Conservation (phyloP, 106 monocot species). For the Vanilla planifolia region DNA sequence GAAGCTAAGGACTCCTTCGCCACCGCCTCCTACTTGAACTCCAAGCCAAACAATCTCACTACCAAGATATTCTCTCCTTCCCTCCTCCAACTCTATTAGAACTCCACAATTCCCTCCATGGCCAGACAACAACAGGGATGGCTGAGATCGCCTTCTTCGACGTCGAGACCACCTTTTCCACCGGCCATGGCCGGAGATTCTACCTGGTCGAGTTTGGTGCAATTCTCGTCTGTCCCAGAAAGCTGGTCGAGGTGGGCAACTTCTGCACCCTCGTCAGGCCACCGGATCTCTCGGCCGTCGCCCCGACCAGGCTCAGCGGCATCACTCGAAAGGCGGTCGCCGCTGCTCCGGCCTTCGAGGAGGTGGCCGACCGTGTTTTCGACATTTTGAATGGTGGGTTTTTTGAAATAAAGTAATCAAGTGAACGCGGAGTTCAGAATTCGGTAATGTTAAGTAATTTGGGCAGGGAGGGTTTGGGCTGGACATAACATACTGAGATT, state of each 20-base stretch:
- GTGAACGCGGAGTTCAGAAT: too few relatives aligned
- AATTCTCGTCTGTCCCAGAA: constrained; percentile 73
- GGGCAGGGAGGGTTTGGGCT: constrained; percentile 79
- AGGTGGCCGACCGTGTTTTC: constrained; percentile 66
- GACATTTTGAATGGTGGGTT: constrained; percentile 56
- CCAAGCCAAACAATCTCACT: constrained; percentile 53
- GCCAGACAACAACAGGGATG: not conserved
- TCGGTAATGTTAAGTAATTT: too few relatives aligned
- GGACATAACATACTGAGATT: constrained; percentile 93
- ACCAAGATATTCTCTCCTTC: constrained; percentile 5
- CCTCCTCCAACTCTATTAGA: not conserved
- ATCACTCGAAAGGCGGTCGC: constrained; percentile 54
- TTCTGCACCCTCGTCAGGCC: constrained; percentile 80
- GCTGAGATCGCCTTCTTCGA: constrained; percentile 79
- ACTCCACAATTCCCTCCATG: not conserved
- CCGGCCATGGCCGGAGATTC: constrained; percentile 19
- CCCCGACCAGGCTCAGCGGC: constrained; percentile 38
- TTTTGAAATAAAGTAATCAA: not conserved
- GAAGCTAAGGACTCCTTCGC: constrained; percentile 33
- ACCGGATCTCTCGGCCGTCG: constrained; percentile 46
- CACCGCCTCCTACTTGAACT: constrained; percentile 33
- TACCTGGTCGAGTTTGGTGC: constrained; percentile 86
- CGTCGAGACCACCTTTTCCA: constrained; percentile 68
- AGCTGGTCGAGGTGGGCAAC: constrained; percentile 76
- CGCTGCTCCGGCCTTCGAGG: constrained; percentile 52